These are phyloP conservation scores for Carnegiea gigantea DNA, from an alignment of 179 eudicot genomes.

Conservation along the genomic window DNA sequence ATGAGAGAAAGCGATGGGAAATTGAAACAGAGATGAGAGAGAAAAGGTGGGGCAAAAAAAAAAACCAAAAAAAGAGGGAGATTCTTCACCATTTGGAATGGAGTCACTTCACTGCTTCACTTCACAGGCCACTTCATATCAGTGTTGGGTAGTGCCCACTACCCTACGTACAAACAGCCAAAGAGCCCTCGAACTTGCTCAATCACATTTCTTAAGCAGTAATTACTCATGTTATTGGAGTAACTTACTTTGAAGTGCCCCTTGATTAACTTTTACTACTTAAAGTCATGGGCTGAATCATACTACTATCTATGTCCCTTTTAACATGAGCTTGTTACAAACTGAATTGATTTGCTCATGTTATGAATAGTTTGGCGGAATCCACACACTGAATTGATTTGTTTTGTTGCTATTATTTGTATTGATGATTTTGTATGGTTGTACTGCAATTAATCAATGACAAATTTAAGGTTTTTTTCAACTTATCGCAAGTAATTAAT, in stretches of 20 bases:
- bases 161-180: neutral
- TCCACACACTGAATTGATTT: too few relatives aligned
- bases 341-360: too few relatives aligned
- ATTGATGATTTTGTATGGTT: too few relatives aligned
- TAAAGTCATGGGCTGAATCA: neutral
- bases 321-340: too few relatives aligned
- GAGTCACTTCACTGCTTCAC: constrained; percentile 17
- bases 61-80: neutral
- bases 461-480: too few relatives aligned
- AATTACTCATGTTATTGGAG: neutral
- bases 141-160: neutral
- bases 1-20: constrained; percentile 6
- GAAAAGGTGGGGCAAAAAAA: constrained; percentile 8
- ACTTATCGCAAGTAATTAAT: too few relatives aligned
- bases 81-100: constrained; percentile 10
- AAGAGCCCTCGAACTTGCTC: neutral
- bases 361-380: too few relatives aligned
- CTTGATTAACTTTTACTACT: neutral
- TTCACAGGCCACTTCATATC: neutral
- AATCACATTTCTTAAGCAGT: neutral
- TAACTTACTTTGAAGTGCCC: neutral
- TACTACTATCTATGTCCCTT: neutral
- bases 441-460: too few relatives aligned
- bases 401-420: too few relatives aligned
- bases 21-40: neutral